These are phyloP conservation scores for Byssothecium circinans DNA, from an alignment of 2,329 filamentous ascomycete species.

Conservation along the genomic window DNA sequence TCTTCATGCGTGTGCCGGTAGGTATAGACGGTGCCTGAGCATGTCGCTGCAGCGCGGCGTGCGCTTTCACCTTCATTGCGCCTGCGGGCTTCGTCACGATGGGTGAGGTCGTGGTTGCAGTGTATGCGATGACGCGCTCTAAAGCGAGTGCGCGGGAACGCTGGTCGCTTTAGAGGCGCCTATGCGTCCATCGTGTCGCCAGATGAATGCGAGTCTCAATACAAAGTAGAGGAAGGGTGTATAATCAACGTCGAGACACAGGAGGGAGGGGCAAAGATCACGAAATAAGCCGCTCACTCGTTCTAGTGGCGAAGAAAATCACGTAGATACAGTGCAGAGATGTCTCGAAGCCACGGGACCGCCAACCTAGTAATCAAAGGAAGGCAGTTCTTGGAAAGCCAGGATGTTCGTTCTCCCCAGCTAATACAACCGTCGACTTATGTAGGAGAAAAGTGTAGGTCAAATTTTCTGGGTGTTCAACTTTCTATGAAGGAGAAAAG, in stretches of 20 bases:
- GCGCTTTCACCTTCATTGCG: conserved; percentile 2
- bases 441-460: conserved; percentile 1
- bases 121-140: conserved; percentile 13
- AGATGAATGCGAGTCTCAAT: background rate
- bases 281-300: no score
- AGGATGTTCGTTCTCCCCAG: conserved; percentile 53
- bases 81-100: conserved; percentile 12
- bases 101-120: conserved; percentile 1
- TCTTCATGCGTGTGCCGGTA: conserved; percentile 17
- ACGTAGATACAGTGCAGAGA: no score
- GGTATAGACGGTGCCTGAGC: no score
- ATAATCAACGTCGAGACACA: conserved; percentile 8
- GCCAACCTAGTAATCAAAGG: conserved; percentile 31
- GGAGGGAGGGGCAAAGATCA: background rate
- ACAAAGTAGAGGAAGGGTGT: background rate
- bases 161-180: conserved; percentile 39
- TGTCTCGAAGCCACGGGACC: conserved; percentile 44
- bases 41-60: no score
- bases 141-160: conserved; percentile 23
- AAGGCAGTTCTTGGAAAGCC: conserved; percentile 42
- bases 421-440: conserved; percentile 54
- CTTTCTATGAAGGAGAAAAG: background rate
- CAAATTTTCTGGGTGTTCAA: conserved; percentile 6
- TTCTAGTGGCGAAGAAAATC: background rate
- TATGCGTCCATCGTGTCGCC: conserved; percentile 48